These are phyloP conservation scores for Saccharomyces pastorianus DNA, from an alignment of 1,139 yeast species.

Conservation along the genomic window DNA sequence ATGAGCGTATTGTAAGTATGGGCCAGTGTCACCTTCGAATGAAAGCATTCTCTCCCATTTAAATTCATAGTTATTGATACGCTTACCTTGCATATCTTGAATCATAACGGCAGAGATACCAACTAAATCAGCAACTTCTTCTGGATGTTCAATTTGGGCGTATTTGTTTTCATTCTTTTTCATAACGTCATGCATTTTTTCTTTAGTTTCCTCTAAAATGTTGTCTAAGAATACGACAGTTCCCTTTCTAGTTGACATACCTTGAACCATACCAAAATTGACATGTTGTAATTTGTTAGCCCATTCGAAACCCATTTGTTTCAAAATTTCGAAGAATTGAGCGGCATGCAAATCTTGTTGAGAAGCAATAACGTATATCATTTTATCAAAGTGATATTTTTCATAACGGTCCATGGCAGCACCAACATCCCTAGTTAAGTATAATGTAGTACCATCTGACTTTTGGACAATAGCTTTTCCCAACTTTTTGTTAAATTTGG, in stretches of 20 bases:
- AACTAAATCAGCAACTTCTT: conserved; percentile 86
- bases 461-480: conserved; percentile 93
- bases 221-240: conserved; percentile 95
- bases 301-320: conserved; percentile 89
- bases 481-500: conserved; percentile 79
- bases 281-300: conserved; percentile 72
- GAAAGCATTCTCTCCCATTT: conserved; percentile 98
- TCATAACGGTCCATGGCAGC: conserved; percentile 90
- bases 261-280: conserved; percentile 96
- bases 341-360: conserved; percentile 95
- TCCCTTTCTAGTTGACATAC: conserved; percentile 98
- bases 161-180: conserved; percentile 85
- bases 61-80: conserved; percentile 91
- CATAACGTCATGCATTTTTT: conserved; percentile 96
- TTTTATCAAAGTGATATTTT: conserved; percentile 80
- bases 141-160: conserved; percentile 91
- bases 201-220: conserved; percentile 89
- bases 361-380: conserved; percentile 90
- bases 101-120: conserved; percentile 98
- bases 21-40: conserved; percentile 99
- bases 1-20: conserved; percentile 96
- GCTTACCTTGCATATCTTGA: conserved; percentile 97
- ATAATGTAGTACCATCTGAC: conserved; percentile 94
- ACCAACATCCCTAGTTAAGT: conserved; percentile 94
- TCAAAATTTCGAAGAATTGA: conserved; percentile 90